Evolutionary conservation across 192 early-diverging fungal genomes (phyloP).

Genomic region (Podila minutissima): DNA sequence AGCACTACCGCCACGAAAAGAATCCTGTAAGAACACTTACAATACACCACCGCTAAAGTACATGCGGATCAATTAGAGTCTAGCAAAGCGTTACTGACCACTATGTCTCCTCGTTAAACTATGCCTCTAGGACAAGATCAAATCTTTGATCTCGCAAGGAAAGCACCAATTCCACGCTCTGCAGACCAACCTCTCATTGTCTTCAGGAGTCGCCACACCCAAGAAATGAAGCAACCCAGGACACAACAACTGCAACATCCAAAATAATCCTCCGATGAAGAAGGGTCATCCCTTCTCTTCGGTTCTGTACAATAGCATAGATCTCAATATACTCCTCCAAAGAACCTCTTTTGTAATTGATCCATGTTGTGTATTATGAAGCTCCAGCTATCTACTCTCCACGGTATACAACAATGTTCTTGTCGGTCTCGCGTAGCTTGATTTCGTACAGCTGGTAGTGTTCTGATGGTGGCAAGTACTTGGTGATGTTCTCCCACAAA

Average conservation of each 20-base stretch:
- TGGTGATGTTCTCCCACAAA: constrained; percentile 74
- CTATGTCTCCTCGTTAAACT: neutral
- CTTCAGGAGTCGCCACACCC: constrained; percentile 11
- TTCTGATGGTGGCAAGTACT: constrained; percentile 30
- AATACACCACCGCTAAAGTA: too few relatives aligned
- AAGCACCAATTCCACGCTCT: constrained; percentile 46
- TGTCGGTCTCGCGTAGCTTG: constrained; percentile 73
- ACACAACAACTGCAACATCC: neutral
- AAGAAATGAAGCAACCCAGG: constrained; percentile 11
- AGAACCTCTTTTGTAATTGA: neutral
- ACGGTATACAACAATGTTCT: constrained; percentile 73
- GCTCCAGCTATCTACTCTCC: constrained; percentile 59
- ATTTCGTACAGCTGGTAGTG: constrained; percentile 63
- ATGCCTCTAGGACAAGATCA: constrained; percentile 37
- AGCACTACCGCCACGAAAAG: constrained; percentile 40
- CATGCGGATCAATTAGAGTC: neutral
- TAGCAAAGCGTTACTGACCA: neutral
- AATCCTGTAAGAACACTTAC: constrained; percentile 24
- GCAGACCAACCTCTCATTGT: constrained; percentile 41
- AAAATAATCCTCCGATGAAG: neutral
- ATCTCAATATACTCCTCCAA: neutral
- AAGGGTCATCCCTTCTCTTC: neutral
- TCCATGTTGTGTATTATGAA: neutral
- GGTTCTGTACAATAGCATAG: neutral
- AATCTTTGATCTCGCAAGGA: constrained; percentile 47